Evolutionary conservation across 2,329 filamentous ascomycete genomes (phyloP).

Genomic region (Ustilaginoidea virens): DNA sequence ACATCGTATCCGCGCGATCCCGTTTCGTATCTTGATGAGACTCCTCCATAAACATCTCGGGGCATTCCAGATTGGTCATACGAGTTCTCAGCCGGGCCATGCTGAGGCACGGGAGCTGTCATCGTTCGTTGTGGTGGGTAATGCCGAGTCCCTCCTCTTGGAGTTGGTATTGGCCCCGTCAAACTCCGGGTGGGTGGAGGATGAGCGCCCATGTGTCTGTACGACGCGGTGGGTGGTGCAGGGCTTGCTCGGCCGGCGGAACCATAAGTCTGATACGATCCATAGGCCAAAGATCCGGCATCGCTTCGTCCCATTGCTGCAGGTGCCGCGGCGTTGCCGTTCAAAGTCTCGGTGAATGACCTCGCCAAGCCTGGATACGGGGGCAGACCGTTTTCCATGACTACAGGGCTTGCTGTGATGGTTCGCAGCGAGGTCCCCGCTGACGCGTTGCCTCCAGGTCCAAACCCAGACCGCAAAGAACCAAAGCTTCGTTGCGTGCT

Average conservation of each 20-base stretch:
- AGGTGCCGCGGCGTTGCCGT: conserved; percentile 12
- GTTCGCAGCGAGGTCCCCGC: conserved; percentile 6
- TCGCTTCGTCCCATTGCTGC: conserved; percentile 6
- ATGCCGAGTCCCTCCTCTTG: conserved; percentile 15
- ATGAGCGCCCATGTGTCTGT: conserved; percentile 9
- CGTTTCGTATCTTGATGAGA: conserved; percentile 10
- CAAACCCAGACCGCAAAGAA: too few relatives aligned
- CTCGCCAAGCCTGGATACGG: conserved; percentile 17
- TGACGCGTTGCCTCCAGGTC: conserved; percentile 8
- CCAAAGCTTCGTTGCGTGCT: conserved; percentile 20
- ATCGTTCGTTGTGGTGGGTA: conserved; percentile 27
- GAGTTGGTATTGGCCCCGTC: conserved; percentile 10
- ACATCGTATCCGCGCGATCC: conserved; percentile 20
- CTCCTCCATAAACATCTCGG: conserved; percentile 7
- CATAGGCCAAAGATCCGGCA: conserved; percentile 1
- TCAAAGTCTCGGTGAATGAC: conserved; percentile 16
- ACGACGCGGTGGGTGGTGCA: conserved; percentile 14
- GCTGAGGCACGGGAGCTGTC: conserved; percentile 23
- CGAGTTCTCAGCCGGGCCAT: not conserved
- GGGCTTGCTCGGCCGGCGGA: conserved; percentile 14
- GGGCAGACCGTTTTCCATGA: conserved; percentile 14
- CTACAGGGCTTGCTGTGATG: conserved; percentile 15
- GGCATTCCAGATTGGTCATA: conserved; percentile 10
- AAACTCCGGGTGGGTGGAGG: conserved; percentile 17
- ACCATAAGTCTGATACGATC: conserved; percentile 13